Conservation (phyloP, 1,284 basidiomycete genomes). For the Sanguinoderma infundibulare region DNA sequence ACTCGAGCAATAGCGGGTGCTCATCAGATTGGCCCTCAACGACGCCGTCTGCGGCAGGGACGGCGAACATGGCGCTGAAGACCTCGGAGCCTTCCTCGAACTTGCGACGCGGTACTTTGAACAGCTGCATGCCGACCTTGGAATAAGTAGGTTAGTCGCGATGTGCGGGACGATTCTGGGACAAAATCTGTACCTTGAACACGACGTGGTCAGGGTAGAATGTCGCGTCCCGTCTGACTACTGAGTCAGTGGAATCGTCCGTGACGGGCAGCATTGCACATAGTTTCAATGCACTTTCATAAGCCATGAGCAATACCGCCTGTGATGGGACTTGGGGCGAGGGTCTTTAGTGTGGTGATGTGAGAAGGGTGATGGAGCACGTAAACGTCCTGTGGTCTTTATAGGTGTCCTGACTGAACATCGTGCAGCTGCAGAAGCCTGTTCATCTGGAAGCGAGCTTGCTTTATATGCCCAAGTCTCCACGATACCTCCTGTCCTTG, state of each 20-base stretch:
- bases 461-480: too few relatives aligned
- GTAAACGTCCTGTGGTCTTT: background rate
- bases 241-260: too few relatives aligned
- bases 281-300: too few relatives aligned
- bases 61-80: conserved; percentile 34
- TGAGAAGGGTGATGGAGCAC: background rate
- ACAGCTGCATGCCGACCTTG: conserved; percentile 35
- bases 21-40: conserved; percentile 20
- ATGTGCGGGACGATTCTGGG: too few relatives aligned
- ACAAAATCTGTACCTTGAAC: conserved; percentile 7
- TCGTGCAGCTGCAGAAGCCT: background rate
- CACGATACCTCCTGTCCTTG: too few relatives aligned
- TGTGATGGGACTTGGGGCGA: background rate
- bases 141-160: background rate
- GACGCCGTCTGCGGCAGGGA: conserved; percentile 16
- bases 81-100: conserved; percentile 33
- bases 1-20: conserved; percentile 17
- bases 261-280: too few relatives aligned
- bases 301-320: too few relatives aligned
- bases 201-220: conserved; percentile 20
- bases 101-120: conserved; percentile 35
- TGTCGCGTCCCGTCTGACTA: background rate
- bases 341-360: background rate
- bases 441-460: too few relatives aligned
- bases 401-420: background rate